Evolutionary conservation across 306 rosid species (phyloP).

Genomic region (Pterocarpus santalinus): DNA sequence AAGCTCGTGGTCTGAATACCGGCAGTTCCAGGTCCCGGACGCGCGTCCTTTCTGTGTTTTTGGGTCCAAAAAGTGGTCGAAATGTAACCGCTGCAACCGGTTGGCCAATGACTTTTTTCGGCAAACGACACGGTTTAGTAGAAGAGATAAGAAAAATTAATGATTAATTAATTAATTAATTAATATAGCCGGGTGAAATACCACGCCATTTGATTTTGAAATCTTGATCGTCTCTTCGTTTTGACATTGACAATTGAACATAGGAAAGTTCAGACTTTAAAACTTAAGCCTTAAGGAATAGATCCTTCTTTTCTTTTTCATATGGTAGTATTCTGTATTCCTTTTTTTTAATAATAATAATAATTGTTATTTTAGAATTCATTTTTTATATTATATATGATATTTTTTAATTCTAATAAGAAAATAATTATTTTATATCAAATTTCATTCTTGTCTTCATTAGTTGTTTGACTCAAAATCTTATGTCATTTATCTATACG

Average conservation of each 20-base stretch:
- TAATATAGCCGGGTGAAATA: too few species aligned
- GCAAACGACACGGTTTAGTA: not conserved
- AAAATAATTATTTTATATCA: too few species aligned
- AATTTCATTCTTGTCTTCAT: too few species aligned
- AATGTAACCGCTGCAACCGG: not conserved
- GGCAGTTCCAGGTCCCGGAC: not conserved
- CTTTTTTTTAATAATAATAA: too few species aligned
- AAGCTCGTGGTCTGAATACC: not conserved
- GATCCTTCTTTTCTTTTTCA: too few species aligned
- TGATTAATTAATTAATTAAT: not conserved
- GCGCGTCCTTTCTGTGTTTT: too few species aligned
- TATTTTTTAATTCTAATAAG: too few species aligned
- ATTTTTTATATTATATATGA: too few species aligned
- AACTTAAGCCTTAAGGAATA: not conserved
- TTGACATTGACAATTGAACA: not conserved
- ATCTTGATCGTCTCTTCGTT: not conserved
- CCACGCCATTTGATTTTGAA: not conserved
- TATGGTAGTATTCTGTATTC: too few species aligned
- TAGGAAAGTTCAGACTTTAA: not conserved
- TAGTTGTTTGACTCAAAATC: too few species aligned
- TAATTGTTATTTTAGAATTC: too few species aligned
- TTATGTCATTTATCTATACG: too few species aligned
- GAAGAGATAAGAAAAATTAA: not conserved
- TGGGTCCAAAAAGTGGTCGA: not conserved
- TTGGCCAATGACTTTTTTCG: not conserved